Base-by-base conservation (phyloP, 495 filamentous ascomycete species). In the Xylaria castorea region DNA sequence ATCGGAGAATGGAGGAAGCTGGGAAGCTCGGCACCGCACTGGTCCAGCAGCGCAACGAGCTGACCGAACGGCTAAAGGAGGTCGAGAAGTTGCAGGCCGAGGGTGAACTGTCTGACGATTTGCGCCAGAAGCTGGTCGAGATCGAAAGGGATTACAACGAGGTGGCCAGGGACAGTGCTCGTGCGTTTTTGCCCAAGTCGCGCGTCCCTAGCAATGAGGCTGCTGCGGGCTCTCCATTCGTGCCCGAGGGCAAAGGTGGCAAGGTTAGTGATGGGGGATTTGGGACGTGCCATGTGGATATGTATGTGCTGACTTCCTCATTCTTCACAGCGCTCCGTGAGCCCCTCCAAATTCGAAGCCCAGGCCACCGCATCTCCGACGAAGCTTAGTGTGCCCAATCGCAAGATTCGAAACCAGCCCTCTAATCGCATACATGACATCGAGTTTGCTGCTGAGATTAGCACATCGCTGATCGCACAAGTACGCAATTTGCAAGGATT, bases 141-240 rank as follows among this genome's bases (percentile, higher is more conserved):
- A 86, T 98, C 76, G 96, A 99, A 78, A 92, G 89, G 80, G 97
- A 98, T 73, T 98, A 97, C 80, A 96, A 96, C 80, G 96, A 98
- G 73, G 93, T 98, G 58, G 94, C 94, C 40, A 88, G 91, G 66
- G 95, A 98, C 77, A 94, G 92, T 27, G 92, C 95, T 57, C 89
- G 95, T 63, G 94, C 94, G 8, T 95, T 97, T 80, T 83, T 98
- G 68, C 94, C 96, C 18, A 95, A 95, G 79, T 89, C 93, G 53
- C 86, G 92, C 76, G 89, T 92, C 67, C 87, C 90, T 55, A 91
- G 89, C 69, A 87, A 81, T 71, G 92, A 91, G 73, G 85, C 89
- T 62, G 84, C 82, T 27, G 85, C 87, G 65, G 89, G 87, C 64
- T 92, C 92, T 22, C 90, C 90, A 22, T 89, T 90, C 76, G 87